phyloP scores from a whole-genome alignment of 2,329 filamentous ascomycete species.

The Colletotrichum agaves region DNA sequence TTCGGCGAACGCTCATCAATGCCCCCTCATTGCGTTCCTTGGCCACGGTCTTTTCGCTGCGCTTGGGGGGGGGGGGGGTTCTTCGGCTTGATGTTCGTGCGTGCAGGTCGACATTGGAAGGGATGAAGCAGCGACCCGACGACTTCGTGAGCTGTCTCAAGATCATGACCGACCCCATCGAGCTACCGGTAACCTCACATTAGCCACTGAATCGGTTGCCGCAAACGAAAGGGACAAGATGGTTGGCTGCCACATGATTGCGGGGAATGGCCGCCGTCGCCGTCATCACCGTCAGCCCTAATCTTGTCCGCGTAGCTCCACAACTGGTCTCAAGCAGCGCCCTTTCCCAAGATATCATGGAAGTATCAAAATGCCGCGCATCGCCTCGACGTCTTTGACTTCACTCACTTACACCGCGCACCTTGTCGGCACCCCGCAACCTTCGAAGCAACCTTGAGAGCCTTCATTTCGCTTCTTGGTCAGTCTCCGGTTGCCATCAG shows the following conservation, averaged over 20 bases:
- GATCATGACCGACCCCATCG: background rate
- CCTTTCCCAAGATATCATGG: background rate
- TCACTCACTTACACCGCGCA: constrained; percentile 32
- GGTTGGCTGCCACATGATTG: background rate
- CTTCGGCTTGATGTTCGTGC: constrained; percentile 8
- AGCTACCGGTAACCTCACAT: background rate
- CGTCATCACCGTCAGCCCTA: constrained; percentile 15
- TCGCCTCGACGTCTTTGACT: constrained; percentile 25
- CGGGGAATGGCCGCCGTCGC: background rate
- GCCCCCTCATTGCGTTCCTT: background rate
- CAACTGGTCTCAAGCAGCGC: constrained; percentile 7
- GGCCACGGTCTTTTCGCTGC: background rate
- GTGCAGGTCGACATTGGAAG: background rate
- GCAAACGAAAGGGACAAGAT: background rate
- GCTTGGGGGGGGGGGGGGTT: too few relatives aligned
- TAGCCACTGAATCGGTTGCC: background rate
- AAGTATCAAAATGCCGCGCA: background rate
- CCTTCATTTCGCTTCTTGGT: background rate
- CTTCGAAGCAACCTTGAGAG: constrained; percentile 21
- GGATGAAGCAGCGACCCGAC: background rate
- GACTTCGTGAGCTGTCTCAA: background rate
- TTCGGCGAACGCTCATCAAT: constrained; percentile 19
- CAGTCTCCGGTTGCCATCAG: constrained; percentile 16
- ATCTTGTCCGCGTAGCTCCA: background rate
- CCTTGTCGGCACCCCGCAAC: constrained; percentile 32